A percentile compares a stretch with the other conserved stretches of the same genome.
phyloP scores from a whole-genome alignment of 2,329 filamentous ascomycete genomes.

The Pseudogymnoascus verrucosus region DNA sequence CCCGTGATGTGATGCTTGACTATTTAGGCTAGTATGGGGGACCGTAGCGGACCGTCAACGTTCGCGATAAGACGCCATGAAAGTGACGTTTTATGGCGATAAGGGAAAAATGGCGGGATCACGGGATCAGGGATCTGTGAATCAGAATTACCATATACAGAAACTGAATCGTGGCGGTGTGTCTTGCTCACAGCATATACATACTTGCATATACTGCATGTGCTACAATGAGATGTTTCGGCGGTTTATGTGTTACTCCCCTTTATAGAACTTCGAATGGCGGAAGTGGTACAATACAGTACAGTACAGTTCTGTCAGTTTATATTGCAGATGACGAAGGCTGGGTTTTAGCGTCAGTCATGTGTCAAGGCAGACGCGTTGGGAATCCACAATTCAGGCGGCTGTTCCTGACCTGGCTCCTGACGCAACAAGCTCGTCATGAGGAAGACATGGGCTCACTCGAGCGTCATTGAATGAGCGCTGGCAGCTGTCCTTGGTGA shows the following conservation, averaged over 20 bases:
- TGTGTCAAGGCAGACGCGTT: not conserved
- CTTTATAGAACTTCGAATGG: not conserved
- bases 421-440: not conserved
- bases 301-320: not conserved
- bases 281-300: not conserved
- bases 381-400: not conserved
- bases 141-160: not conserved
- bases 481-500: not conserved
- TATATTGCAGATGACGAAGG: conserved; percentile 1
- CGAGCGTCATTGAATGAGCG: not conserved
- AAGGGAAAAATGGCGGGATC: not conserved
- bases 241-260: not conserved
- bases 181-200: not conserved
- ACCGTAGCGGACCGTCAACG: conserved; percentile 2
- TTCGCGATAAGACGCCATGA: conserved; percentile 7
- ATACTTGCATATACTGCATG: not conserved
- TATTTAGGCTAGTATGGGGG: not conserved
- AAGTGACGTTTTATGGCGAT: conserved; percentile 7
- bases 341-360: not conserved
- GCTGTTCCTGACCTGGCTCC: conserved; percentile 2
- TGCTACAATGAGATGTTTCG: not conserved
- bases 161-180: not conserved
- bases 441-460: not conserved
- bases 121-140: not conserved
- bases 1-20: conserved; percentile 5